Conservation (phyloP, 2,329 filamentous ascomycete genomes). For the Coniella vitis region DNA sequence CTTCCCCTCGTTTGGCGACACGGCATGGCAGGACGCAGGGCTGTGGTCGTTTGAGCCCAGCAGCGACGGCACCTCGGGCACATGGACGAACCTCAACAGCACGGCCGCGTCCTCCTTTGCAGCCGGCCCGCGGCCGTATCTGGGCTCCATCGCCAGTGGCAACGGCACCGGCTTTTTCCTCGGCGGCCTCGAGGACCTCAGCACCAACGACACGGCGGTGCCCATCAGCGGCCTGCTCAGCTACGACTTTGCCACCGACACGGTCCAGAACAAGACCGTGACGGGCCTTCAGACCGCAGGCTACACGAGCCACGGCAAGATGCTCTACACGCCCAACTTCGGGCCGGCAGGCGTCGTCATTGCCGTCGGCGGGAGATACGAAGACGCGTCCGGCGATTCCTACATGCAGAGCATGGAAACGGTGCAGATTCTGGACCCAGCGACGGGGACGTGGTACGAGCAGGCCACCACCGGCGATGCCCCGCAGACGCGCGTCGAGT, state of each 20-base stretch:
- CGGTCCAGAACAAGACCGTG: slow-evolving; percentile 1
- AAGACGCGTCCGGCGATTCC: neutral
- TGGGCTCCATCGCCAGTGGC: slow-evolving; percentile 6
- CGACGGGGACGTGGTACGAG: slow-evolving; percentile 17
- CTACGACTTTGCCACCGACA: slow-evolving; percentile 8
- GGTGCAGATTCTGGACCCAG: slow-evolving; percentile 17
- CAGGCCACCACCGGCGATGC: slow-evolving; percentile 18
- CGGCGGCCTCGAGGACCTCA: slow-evolving; percentile 1
- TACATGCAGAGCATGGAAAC: slow-evolving; percentile 12
- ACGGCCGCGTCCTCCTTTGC: slow-evolving; percentile 1
- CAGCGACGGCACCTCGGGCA: slow-evolving; percentile 1
- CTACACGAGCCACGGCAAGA: neutral
- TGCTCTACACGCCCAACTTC: slow-evolving; percentile 10
- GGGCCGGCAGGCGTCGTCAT: slow-evolving; percentile 8
- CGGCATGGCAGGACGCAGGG: neutral
- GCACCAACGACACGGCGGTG: neutral
- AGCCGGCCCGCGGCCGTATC: neutral
- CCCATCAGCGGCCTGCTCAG: slow-evolving; percentile 7
- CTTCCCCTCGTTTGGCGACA: neutral
- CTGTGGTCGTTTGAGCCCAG: slow-evolving; percentile 10
- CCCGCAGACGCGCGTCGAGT: slow-evolving; percentile 17
- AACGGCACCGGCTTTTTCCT: slow-evolving; percentile 10
- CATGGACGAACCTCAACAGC: slow-evolving; percentile 11
- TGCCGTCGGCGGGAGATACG: neutral
- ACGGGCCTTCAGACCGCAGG: slow-evolving; percentile 2